These are phyloP conservation scores for Spirogloea muscicola DNA, from an alignment of 139 green algal genomes.

Conservation along the genomic window DNA sequence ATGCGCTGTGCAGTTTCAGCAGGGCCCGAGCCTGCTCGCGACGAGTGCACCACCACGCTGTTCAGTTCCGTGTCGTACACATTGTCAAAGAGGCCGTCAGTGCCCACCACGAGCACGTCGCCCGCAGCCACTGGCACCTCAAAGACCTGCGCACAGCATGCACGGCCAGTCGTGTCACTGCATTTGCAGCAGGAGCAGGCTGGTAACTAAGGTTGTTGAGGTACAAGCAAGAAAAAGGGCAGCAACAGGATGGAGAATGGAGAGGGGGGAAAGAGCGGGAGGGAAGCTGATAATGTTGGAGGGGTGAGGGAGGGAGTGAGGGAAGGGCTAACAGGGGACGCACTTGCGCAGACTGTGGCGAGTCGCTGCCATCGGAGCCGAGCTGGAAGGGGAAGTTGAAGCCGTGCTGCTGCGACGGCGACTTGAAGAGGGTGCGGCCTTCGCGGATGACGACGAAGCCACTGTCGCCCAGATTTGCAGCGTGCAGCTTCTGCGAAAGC, in stretches of 20 bases:
- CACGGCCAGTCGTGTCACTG: no score
- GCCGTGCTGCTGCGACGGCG: slow-evolving; percentile 86
- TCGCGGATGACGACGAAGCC: slow-evolving; percentile 72
- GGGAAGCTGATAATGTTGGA: not conserved
- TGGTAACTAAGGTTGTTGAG: no score
- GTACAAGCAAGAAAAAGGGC: not conserved
- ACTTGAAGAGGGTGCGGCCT: slow-evolving; percentile 61
- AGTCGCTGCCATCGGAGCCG: slow-evolving; percentile 35
- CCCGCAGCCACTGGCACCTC: slow-evolving; percentile 67
- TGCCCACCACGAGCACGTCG: slow-evolving; percentile 85
- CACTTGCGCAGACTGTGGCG: not conserved
- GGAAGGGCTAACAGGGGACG: not conserved
- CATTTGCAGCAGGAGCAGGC: no score
- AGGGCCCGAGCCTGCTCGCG: not conserved
- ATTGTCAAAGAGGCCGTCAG: slow-evolving; percentile 98
- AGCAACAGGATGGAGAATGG: no score
- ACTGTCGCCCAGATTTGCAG: slow-evolving; percentile 73
- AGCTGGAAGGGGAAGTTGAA: slow-evolving; percentile 97
- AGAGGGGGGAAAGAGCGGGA: not conserved
- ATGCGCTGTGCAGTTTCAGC: slow-evolving; percentile 27
- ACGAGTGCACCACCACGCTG: slow-evolving; percentile 41
- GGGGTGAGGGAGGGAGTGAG: not conserved
- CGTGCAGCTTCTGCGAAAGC: slow-evolving; percentile 35
- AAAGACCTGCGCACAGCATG: slow-evolving; percentile 63
- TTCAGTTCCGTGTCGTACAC: slow-evolving; percentile 88